Evolutionary conservation across 306 rosid species (phyloP).

Genomic region (Cicer bijugum): DNA sequence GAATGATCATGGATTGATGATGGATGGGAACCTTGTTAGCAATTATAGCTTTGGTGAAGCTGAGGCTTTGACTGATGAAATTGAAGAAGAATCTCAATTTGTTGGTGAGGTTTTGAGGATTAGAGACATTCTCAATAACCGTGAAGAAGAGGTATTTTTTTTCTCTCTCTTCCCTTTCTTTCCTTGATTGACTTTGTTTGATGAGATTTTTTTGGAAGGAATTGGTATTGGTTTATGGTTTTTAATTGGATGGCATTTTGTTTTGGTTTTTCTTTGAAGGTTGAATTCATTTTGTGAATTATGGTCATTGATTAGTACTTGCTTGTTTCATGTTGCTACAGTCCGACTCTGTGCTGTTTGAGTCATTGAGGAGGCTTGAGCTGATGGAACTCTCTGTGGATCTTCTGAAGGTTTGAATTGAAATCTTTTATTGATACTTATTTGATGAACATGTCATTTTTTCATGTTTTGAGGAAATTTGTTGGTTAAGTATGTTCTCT

Average conservation of each 20-base stretch:
- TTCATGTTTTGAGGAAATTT: slow-evolving; percentile 19
- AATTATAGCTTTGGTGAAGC: slow-evolving; percentile 77
- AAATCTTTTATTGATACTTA: slow-evolving; percentile 38
- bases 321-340: slow-evolving; percentile 52
- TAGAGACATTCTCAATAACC: slow-evolving; percentile 55
- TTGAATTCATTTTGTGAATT: slow-evolving; percentile 26
- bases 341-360: slow-evolving; percentile 77
- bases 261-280: slow-evolving; percentile 31
- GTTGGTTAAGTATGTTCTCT: neutral
- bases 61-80: slow-evolving; percentile 91
- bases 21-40: slow-evolving; percentile 53
- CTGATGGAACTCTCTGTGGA: slow-evolving; percentile 74
- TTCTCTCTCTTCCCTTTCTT: no score
- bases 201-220: slow-evolving; percentile 9
- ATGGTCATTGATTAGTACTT: slow-evolving; percentile 42
- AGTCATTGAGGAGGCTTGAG: slow-evolving; percentile 86
- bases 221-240: slow-evolving; percentile 1
- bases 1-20: slow-evolving; percentile 48
- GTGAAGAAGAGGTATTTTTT: slow-evolving; percentile 56
- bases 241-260: slow-evolving; percentile 24
- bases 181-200: no score
- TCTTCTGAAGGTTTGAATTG: slow-evolving; percentile 67
- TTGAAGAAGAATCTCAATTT: slow-evolving; percentile 71
- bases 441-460: slow-evolving; percentile 19
- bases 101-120: slow-evolving; percentile 79